Evolutionary conservation across 805 yeast genomes (phyloP), one percentile per base, ranked within the genome.

Genomic region (Kuraishia ogatae): DNA sequence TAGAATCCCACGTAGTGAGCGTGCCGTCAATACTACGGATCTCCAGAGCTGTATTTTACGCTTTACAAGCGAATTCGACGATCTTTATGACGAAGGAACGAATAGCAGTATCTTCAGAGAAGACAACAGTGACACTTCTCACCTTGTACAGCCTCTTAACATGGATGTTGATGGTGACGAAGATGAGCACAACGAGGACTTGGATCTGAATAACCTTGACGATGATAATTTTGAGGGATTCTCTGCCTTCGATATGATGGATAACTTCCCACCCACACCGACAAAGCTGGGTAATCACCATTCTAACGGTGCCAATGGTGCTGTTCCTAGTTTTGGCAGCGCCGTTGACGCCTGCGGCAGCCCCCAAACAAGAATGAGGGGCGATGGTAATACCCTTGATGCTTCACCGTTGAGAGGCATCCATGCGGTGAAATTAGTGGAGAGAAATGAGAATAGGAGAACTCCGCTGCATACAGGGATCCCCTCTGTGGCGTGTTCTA

Each of bases 1-100:
- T 17, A 24, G 52, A 39, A n/a, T 61, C 2, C 55, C 63, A 6
- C 58, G 66, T 55, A 57, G 59, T 29, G 65, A 65, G 50, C 54
- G 64, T 21, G 68, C 71, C 5, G 58, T 71, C 4, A 74, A 74
- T 59, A 72, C 76, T 0, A 58, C 72, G 17, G 77, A 72, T 57
- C 58, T 74, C 43, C 74, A 74, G 61, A 72, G 73, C 52, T 73
- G 77, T 57, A 64, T 75, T 20, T 50, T 71, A 39, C 65, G 68
- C 43, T 73, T 75, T 55, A 63, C 76, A 1, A 70, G 69, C 56
- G 78, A 75, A 50, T 74, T 74, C 60, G 77, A 74, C 59, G 77
- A 72, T 54, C 57, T 62, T 13, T 63, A 62, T 49, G 68, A 64
- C 22, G 67, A 62, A 48, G 64, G 59, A 52, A 57, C 60, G 39